Base-by-base conservation (phyloP, 768 basidiomycete genomes). In the Mycena filopes region DNA sequence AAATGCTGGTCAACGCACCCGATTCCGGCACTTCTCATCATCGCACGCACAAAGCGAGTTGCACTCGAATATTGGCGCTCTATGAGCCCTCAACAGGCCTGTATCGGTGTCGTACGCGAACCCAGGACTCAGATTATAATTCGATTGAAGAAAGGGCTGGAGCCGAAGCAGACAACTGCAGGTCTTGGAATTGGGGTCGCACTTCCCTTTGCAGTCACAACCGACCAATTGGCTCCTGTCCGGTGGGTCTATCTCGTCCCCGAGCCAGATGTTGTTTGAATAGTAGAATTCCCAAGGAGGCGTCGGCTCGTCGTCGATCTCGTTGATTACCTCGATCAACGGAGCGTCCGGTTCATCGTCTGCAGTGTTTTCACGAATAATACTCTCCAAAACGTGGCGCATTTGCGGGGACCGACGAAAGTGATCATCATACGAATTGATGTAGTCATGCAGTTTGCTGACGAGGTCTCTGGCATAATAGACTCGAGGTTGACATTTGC, bases 281-380 rank as follows among this genome's bases (percentile, higher is more conserved):
- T 97, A 97, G 65, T 89, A 82, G 71, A 96, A 98, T 71, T 97
- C 95, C 87, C 92, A 94, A 26, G 85, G 86, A 0, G 95, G 95
- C 23, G 89, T 86, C 12, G 86, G 81, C 65, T 91, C 90, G 11
- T 81, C 68, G 65, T 93, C 93, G 25, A 94, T 79, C 0, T 84
- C 75, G 70, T 96, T 95, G 54, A 87, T 74, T 26, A 97, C 83
- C 18, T 77, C 77, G 70, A 97, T 92, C 7, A 78, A 78, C 0
- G 92, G 93, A 2, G 92, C 89, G 47, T 85, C 72, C 0, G 87
- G 89, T 65, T 95, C 94, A 68, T 91, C 89, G 7, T 81, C 77
- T 23, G 81, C 81, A 0, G 90, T 91, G 62, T 87, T 89, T 66
- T 90, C 86, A 18, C 77, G 76, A 16, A 96, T 94, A 65, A 83